These are phyloP conservation scores for Immersiella caudata DNA, from an alignment of 495 filamentous ascomycete genomes.

Conservation along the genomic window DNA sequence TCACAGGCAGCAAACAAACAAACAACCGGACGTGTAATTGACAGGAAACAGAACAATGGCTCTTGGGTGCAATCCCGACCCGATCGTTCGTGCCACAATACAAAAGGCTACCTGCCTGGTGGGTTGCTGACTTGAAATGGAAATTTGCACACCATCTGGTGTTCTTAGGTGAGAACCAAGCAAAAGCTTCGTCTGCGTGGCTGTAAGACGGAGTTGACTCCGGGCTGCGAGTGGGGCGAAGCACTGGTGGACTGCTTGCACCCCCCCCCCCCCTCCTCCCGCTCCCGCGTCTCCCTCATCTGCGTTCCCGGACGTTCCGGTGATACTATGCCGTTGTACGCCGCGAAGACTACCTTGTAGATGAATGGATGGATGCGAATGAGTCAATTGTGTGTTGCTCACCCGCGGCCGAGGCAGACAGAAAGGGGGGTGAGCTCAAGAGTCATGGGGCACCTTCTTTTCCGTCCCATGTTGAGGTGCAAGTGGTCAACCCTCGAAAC, in stretches of 20 bases:
- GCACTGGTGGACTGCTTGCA: neutral
- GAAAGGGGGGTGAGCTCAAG: neutral
- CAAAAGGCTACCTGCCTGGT: neutral
- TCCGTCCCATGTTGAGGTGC: slow-evolving; percentile 5
- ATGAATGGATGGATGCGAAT: neutral
- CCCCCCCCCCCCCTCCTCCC: neutral
- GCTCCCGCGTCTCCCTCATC: neutral
- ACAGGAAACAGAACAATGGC: neutral
- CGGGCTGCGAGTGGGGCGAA: neutral
- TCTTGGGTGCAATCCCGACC: neutral
- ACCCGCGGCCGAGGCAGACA: neutral
- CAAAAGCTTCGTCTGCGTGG: neutral
- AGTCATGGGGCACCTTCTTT: neutral
- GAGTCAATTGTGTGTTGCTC: neutral
- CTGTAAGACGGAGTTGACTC: slow-evolving; percentile 4
- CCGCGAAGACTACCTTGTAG: neutral
- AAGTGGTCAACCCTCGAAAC: slow-evolving; percentile 16
- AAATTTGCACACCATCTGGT: neutral
- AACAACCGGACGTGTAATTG: neutral
- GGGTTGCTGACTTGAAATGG: neutral
- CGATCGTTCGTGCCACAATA: neutral
- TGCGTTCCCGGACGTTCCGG: neutral
- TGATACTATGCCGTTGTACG: neutral
- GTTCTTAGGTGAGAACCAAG: neutral
- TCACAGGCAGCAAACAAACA: neutral